A percentile compares a stretch with the other conserved stretches of the same genome.
Evolutionary conservation across 2,329 filamentous ascomycete genomes (phyloP).

Genomic region (Microdochium bolleyi): DNA sequence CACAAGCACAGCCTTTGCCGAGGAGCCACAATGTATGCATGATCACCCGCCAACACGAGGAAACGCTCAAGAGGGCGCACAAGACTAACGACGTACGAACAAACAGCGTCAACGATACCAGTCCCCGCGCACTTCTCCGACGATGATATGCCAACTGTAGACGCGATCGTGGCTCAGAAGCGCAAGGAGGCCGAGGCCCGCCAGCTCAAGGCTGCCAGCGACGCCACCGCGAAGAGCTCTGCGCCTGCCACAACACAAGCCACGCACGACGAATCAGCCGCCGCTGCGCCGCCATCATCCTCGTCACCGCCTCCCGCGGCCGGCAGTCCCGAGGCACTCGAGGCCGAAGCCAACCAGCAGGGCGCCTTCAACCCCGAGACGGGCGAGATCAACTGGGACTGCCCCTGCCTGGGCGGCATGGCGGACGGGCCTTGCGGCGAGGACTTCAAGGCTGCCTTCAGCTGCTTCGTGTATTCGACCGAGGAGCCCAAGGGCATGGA

Average conservation of each 20-base stretch:
- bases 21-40: conserved; percentile 68
- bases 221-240: conserved; percentile 16
- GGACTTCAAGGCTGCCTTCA: conserved; percentile 91
- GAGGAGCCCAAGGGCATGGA: conserved; percentile 97
- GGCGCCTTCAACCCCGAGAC: conserved; percentile 98
- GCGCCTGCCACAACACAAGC: conserved; percentile 12
- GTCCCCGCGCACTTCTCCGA: conserved; percentile 47
- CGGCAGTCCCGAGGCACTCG: conserved; percentile 45
- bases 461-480: conserved; percentile 93
- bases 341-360: conserved; percentile 77
- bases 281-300: conserved; percentile 2
- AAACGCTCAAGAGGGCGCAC: conserved; percentile 1
- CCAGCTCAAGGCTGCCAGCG: conserved; percentile 17
- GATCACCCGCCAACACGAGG: conserved; percentile 1
- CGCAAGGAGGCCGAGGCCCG: conserved; percentile 35
- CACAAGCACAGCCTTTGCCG: conserved; percentile 79
- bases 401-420: conserved; percentile 95
- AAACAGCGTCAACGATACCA: conserved; percentile 16
- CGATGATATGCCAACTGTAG: conserved; percentile 54
- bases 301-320: conserved; percentile 3
- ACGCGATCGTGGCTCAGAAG: conserved; percentile 59
- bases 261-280: conserved; percentile 13
- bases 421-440: conserved; percentile 91
- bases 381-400: conserved; percentile 99
- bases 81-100: conserved; percentile 3